Evolutionary conservation across 495 filamentous ascomycete genomes (phyloP), one percentile per base, ranked within the genome.

Genomic region (Talaromyces stipitatus): DNA sequence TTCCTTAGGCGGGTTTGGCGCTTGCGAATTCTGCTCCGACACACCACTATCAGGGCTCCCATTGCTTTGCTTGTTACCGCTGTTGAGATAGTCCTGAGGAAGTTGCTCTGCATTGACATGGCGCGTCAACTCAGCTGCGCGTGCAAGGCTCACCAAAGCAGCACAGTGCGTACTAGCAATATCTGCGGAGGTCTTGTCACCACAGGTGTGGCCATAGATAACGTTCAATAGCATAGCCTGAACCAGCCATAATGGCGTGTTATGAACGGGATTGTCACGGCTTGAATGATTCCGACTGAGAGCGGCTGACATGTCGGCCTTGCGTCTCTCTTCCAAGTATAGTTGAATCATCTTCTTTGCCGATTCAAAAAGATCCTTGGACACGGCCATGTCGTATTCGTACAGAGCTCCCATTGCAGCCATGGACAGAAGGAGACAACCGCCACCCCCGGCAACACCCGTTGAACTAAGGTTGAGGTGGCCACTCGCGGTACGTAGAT

Each of bases 141-240:
- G 87, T 10, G 94, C 92, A 55, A 98, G 82, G 65, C 89, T 92
- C 38, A 97, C 91, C 48, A 98, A 73, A 30, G 92, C 89, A 10
- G 91, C 88, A 63, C 90, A 95, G 61, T 97, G 94, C 1, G 86
- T 96, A 59, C 85, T 89, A 2, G 94, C 94, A 61, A 95, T 95
- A 67, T 96, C 90, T 30, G 89, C 89, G 12, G 90, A 86, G 30
- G 79, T 83, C 72, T 92, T 94, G 65, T 98, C 92, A 24, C 89
- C 95, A 67, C 90, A 96, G 61, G 95, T 91, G 62, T 97, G 90
- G 9, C 95, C 95, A 62, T 96, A 98, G 10, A 97, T 87, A 30
- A 97, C 89, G 70, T 96, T 97, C 38, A 98, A 78, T 27, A 98
- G 79, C 94, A 98, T 97, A 1, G 94, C 92, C 65, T 98, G 94